These are phyloP conservation scores for Neurospora sp. DNA, from an alignment of 495 filamentous ascomycete species.

Conservation along the genomic window DNA sequence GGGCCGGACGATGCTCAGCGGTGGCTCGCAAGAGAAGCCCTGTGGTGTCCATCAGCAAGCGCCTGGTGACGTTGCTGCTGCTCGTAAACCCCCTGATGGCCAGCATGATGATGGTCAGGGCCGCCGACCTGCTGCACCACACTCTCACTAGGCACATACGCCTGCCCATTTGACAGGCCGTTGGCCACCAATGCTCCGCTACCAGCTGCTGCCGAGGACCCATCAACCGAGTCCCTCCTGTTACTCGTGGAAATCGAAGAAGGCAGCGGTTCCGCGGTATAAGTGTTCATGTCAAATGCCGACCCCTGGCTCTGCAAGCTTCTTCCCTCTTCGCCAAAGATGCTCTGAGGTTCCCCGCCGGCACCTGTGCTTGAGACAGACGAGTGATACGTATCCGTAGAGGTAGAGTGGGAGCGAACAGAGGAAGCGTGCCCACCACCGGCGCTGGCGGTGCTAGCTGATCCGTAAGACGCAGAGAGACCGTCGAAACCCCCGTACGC, in stretches of 20 bases:
- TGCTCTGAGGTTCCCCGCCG: constrained; percentile 5
- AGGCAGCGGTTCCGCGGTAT: constrained; percentile 11
- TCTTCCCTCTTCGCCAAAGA: constrained; percentile 14
- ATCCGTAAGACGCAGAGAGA: constrained; percentile 4
- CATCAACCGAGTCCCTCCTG: constrained; percentile 9
- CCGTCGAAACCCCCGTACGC: constrained; percentile 7
- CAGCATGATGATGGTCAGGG: background rate
- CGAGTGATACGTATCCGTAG: constrained; percentile 5
- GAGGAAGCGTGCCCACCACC: constrained; percentile 2
- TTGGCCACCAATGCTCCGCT: background rate
- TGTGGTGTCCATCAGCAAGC: background rate
- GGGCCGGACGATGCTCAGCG: background rate
- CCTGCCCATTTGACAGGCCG: constrained; percentile 13
- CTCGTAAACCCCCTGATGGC: background rate
- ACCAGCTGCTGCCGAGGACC: constrained; percentile 7
- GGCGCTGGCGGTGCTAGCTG: background rate
- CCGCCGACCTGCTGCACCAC: background rate
- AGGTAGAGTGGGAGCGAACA: constrained; percentile 7
- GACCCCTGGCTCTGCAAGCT: constrained; percentile 13
- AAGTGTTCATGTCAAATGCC: constrained; percentile 11
- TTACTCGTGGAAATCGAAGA: background rate
- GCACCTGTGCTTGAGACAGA: constrained; percentile 5
- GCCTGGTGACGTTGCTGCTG: background rate
- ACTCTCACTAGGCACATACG: constrained; percentile 17
- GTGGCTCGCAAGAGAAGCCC: background rate